Percentiles rank a stretch among this genome's conserved stretches.
Conservation (phyloP, 2,329 filamentous ascomycete species). For the Paraconiothyrium sp. region DNA sequence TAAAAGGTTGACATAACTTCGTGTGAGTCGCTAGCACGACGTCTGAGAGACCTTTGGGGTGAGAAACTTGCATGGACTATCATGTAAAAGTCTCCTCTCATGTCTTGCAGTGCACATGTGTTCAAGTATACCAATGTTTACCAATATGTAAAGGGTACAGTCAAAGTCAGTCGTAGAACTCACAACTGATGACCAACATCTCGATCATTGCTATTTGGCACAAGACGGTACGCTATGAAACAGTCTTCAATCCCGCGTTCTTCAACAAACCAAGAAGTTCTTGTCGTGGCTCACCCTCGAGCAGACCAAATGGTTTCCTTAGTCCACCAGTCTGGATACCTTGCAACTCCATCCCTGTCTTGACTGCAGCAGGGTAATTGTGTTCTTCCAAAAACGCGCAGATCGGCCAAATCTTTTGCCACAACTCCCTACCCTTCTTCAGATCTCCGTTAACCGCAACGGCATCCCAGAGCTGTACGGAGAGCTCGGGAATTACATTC, state of each 20-base stretch:
- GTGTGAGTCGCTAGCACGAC: too few species aligned
- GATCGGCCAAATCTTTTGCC: slow-evolving; percentile 60
- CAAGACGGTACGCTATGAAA: neutral
- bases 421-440: slow-evolving; percentile 56
- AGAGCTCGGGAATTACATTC: slow-evolving; percentile 62
- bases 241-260: slow-evolving; percentile 44
- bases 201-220: neutral
- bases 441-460: slow-evolving; percentile 57
- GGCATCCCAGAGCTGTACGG: slow-evolving; percentile 59
- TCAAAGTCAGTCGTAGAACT: too few species aligned
- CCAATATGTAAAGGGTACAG: too few species aligned
- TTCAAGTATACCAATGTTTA: too few species aligned
- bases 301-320: slow-evolving; percentile 59
- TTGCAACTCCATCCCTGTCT: slow-evolving; percentile 61
- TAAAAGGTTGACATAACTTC: too few species aligned
- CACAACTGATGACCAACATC: neutral
- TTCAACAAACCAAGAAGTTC: slow-evolving; percentile 39
- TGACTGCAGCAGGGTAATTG: slow-evolving; percentile 59
- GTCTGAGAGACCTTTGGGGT: too few species aligned
- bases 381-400: slow-evolving; percentile 62
- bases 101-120: too few species aligned
- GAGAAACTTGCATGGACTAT: too few species aligned
- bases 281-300: slow-evolving; percentile 37
- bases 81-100: too few species aligned
- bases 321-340: slow-evolving; percentile 59